Percentiles rank a stretch among this genome's conserved stretches.
Evolutionary conservation across 352 stramenopile species (phyloP).

Genomic region (Plasmopara muralis): DNA sequence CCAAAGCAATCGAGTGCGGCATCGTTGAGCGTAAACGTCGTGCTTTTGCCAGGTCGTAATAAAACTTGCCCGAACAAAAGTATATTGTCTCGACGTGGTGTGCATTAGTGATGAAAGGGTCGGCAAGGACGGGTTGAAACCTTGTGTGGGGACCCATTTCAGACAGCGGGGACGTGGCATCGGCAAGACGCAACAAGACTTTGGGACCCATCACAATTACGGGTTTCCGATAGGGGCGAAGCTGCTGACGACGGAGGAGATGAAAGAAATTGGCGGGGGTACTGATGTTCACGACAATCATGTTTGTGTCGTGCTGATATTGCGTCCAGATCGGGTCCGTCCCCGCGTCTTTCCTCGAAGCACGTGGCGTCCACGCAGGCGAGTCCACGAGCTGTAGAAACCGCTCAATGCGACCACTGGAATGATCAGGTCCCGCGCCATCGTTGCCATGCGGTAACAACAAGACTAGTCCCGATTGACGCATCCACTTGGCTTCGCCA

Average conservation of each 20-base stretch:
- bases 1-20: slow-evolving; percentile 49
- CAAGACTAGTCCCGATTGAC: slow-evolving; percentile 76
- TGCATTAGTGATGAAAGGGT: slow-evolving; percentile 38
- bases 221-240: slow-evolving; percentile 67
- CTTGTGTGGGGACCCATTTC: slow-evolving; percentile 49
- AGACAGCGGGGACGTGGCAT: slow-evolving; percentile 58
- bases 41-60: slow-evolving; percentile 77
- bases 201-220: slow-evolving; percentile 75
- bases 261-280: slow-evolving; percentile 97
- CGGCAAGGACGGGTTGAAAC: slow-evolving; percentile 66
- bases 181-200: slow-evolving; percentile 58
- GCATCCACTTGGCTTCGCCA: slow-evolving; percentile 87
- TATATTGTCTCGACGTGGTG: slow-evolving; percentile 61
- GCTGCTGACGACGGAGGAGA: slow-evolving; percentile 87
- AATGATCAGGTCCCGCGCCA: slow-evolving; percentile 84
- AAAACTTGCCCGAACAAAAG: slow-evolving; percentile 82
- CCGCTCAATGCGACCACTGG: slow-evolving; percentile 70
- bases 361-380: slow-evolving; percentile 37
- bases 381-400: slow-evolving; percentile 85
- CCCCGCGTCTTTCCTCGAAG: slow-evolving; percentile 24
- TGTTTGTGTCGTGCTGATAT: slow-evolving; percentile 72
- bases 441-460: slow-evolving; percentile 86
- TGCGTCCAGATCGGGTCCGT: slow-evolving; percentile 37
- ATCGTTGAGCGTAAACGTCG: slow-evolving; percentile 38
- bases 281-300: slow-evolving; percentile 79